phyloP scores from a whole-genome alignment of 1,284 basidiomycete species.

The Anthracocystis panici-leucophaei region DNA sequence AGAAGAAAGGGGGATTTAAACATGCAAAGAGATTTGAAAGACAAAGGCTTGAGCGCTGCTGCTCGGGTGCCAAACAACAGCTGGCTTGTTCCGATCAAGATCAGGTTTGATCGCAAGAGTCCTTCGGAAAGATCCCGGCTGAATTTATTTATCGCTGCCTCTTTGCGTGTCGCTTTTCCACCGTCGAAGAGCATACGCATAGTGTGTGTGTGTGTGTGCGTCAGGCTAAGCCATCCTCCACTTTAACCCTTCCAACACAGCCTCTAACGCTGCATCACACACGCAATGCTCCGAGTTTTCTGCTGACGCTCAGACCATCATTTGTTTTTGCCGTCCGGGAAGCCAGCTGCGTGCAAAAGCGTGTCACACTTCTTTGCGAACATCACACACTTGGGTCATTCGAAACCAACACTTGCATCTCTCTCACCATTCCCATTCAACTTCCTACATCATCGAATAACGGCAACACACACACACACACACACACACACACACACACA shows the following conservation, averaged over 20 bases:
- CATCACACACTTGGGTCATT: background rate
- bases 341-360: slow-evolving; percentile 1
- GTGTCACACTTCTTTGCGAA: background rate
- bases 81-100: slow-evolving; percentile 35
- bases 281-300: slow-evolving; percentile 16
- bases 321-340: slow-evolving; percentile 11
- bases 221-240: slow-evolving; percentile 9
- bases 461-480: no score
- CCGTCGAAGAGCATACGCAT: background rate
- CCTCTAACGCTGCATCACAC: no score
- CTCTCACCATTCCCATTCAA: background rate
- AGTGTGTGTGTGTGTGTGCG: background rate
- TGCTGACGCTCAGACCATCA: slow-evolving; percentile 11
- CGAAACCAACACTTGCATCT: slow-evolving; percentile 14
- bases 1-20: slow-evolving; percentile 5
- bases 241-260: slow-evolving; percentile 4
- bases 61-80: no score
- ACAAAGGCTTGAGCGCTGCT: slow-evolving; percentile 1
- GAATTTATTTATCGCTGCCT: background rate
- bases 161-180: background rate
- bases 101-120: background rate
- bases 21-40: slow-evolving; percentile 5
- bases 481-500: no score
- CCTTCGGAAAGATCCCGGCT: slow-evolving; percentile 30
- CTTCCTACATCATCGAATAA: no score